Conservation (phyloP, 2,329 filamentous ascomycete genomes). For the Xylariales sp. region DNA sequence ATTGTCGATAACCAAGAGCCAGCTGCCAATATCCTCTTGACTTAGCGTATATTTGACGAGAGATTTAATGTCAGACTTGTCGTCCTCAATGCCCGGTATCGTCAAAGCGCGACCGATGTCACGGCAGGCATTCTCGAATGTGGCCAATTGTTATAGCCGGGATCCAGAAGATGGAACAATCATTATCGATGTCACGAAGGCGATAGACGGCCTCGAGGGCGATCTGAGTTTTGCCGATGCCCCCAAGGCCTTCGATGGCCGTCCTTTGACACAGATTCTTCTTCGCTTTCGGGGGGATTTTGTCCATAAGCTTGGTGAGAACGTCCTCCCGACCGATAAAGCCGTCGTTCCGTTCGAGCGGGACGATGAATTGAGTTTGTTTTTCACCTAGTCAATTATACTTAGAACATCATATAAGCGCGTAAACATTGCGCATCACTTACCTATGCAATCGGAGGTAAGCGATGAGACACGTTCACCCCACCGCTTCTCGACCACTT, state of each 20-base stretch:
- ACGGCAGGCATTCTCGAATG: slow-evolving; percentile 30
- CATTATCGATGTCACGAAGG: slow-evolving; percentile 16
- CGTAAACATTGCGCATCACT: neutral
- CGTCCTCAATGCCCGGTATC: slow-evolving; percentile 25
- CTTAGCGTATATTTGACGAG: slow-evolving; percentile 31
- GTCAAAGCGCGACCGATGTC: slow-evolving; percentile 26
- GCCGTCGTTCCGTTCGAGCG: slow-evolving; percentile 2
- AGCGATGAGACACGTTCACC: neutral
- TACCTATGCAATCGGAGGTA: neutral
- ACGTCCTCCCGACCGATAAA: slow-evolving; percentile 6
- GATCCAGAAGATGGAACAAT: slow-evolving; percentile 39
- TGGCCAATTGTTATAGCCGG: slow-evolving; percentile 21
- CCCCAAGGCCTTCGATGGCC: slow-evolving; percentile 27
- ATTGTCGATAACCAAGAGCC: slow-evolving; percentile 41
- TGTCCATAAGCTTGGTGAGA: neutral
- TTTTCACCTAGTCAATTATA: too few species aligned
- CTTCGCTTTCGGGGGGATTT: neutral
- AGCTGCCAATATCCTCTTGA: slow-evolving; percentile 23
- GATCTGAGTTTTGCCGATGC: slow-evolving; percentile 35
- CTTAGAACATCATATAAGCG: too few species aligned
- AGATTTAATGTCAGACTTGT: slow-evolving; percentile 28
- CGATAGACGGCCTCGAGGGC: slow-evolving; percentile 30
- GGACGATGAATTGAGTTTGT: neutral
- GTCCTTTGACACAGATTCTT: slow-evolving; percentile 20
- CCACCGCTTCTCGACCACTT: neutral